phyloP scores from a whole-genome alignment of 2,329 filamentous ascomycete genomes.

The Calonectria hawksworthii region DNA sequence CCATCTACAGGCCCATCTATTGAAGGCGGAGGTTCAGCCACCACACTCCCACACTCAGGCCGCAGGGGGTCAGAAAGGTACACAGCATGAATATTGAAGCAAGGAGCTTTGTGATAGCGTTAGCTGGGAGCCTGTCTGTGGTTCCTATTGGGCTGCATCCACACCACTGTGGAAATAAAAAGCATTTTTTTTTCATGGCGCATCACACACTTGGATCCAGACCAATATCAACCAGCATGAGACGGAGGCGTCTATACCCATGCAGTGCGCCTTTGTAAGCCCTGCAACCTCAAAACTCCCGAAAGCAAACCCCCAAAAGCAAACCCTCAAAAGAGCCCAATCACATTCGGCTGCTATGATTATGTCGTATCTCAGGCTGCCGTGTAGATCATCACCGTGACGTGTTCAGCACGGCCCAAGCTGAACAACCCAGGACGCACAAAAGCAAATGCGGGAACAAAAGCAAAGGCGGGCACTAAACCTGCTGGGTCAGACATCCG shows the following conservation, averaged over 20 bases:
- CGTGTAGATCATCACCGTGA: background rate
- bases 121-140: background rate
- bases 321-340: background rate
- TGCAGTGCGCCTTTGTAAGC: background rate
- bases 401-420: background rate
- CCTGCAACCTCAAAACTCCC: background rate
- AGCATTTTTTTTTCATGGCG: background rate
- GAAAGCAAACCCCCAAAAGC: too few relatives aligned
- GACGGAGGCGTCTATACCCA: too few relatives aligned
- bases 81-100: background rate
- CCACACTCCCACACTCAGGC: background rate
- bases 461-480: background rate
- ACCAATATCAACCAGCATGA: background rate
- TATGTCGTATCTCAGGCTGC: background rate
- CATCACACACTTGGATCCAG: background rate
- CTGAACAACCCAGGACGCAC: background rate
- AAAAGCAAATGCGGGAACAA: too few relatives aligned
- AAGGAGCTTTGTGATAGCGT: background rate
- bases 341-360: background rate
- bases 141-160: background rate
- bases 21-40: background rate
- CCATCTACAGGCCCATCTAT: background rate
- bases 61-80: background rate
- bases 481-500: background rate
- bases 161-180: background rate